Base-by-base conservation (phyloP, 1,284 basidiomycete species). In the Phlebopus sp. region DNA sequence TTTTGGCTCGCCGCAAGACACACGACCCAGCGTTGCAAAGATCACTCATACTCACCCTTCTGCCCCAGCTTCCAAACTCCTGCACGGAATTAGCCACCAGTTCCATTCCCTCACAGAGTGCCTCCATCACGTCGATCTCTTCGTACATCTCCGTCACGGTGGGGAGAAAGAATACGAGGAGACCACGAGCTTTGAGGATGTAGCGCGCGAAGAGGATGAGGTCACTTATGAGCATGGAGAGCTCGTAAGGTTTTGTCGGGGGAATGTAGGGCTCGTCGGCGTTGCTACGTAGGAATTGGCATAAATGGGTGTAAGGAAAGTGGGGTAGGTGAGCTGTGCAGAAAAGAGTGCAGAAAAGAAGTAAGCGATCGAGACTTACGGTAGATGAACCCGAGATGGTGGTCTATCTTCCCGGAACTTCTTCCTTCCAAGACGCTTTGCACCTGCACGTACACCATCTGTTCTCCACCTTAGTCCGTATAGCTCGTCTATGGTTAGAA, bases 391-490 rank as follows among this genome's bases (percentile, higher is more conserved):
- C 39, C 66, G 57, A 39, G 68, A 71, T 35, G 68, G 60, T 47
- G 74, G 68, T 37, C 60, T 63, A 36, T 72, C 69, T n/a, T 68
- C 70, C 10, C 80, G 69, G 50, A 70, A 67, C 47, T 74, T 75
- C 57, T 83, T 87, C 21, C 92, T 77, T 1, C 97, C 97, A 1
- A 97, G 74, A 30, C 95, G 78, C 68, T 99, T 99, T 2, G 97
- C 97, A 1, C 97, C 97, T 14, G 97, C 96, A 25, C 97, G 78
- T 0, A 99, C 92, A 9, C 96, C 97, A 66, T 99, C 96, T 85
- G 29, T 52, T 23, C 27, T 17, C 31, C 32, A 39, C 6, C 13
- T 50, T 23, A 56, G 47, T 48, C n/a, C 14, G 19, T 21, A 48
- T 11, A 36, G 1, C 17, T 14, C 18, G 14, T 7, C 5, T 11